A percentile compares a stretch with the other conserved stretches of the same genome.
Conservation (phyloP, 805 yeast species). For the Starmerella asiatica region DNA sequence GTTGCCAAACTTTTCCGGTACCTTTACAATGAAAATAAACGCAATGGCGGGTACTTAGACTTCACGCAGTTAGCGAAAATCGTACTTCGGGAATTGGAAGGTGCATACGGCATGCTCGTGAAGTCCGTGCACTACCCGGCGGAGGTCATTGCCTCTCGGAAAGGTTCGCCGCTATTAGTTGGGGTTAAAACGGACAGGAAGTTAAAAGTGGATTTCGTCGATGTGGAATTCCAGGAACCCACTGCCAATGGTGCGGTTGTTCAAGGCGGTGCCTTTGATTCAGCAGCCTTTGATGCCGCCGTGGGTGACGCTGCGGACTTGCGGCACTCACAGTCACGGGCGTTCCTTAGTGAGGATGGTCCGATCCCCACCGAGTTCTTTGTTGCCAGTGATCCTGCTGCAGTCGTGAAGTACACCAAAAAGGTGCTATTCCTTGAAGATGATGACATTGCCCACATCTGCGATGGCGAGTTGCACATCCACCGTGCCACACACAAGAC, state of each 20-base stretch:
- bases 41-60: constrained; percentile 45
- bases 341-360: constrained; percentile 89
- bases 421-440: constrained; percentile 93
- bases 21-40: constrained; percentile 72
- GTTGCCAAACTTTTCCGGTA: constrained; percentile 92
- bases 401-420: constrained; percentile 92
- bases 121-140: constrained; percentile 87
- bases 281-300: constrained; percentile 9
- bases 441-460: constrained; percentile 96
- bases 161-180: constrained; percentile 91
- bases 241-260: constrained; percentile 17
- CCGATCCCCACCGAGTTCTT: constrained; percentile 94
- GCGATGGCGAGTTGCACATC: constrained; percentile 95
- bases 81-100: constrained; percentile 84
- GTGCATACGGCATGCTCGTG: constrained; percentile 91
- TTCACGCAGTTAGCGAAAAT: constrained; percentile 86
- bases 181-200: constrained; percentile 92
- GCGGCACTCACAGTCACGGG: constrained; percentile 89
- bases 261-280: constrained; percentile 17
- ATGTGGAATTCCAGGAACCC: constrained; percentile 83
- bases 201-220: constrained; percentile 94
- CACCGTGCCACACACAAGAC: constrained; percentile 87
- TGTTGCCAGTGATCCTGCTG: constrained; percentile 92
- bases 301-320: constrained; percentile 26
- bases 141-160: constrained; percentile 92